Conservation (phyloP, 2,329 filamentous ascomycete species). For the Pseudogymnoascus verrucosus region DNA sequence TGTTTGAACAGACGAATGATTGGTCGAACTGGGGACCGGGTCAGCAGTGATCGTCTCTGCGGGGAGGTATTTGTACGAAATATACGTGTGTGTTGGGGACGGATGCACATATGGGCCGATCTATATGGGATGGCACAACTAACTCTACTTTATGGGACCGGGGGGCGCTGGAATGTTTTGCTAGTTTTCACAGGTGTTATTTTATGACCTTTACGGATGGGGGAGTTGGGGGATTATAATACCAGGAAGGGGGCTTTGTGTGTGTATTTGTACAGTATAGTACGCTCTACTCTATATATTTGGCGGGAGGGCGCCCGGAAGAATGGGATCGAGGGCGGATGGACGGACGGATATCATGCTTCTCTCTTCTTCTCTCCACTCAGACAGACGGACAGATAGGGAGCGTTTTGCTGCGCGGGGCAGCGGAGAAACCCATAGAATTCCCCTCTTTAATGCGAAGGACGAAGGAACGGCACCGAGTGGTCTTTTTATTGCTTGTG, state of each 20-base stretch:
- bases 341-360: not conserved
- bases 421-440: not conserved
- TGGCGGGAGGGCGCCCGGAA: not conserved
- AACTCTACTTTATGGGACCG: conserved; percentile 4
- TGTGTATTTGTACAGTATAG: conserved; percentile 5
- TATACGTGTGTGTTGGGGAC: not conserved
- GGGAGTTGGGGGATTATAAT: not conserved
- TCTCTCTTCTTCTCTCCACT: not conserved
- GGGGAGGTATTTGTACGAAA: not conserved
- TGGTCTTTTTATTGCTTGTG: not conserved
- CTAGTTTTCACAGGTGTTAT: not conserved
- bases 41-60: not conserved
- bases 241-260: not conserved
- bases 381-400: not conserved
- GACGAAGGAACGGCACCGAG: not conserved
- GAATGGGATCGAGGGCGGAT: not conserved
- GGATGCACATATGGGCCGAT: not conserved
- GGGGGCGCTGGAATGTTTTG: not conserved
- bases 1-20: not conserved
- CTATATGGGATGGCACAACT: not conserved
- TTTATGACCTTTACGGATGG: not conserved
- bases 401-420: not conserved
- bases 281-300: not conserved
- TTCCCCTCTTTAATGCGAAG: conserved; percentile 1
- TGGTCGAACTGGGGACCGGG: not conserved